A percentile compares a stretch with the other conserved stretches of the same genome.
These are phyloP conservation scores for Trametes maxima DNA, from an alignment of 768 basidiomycete genomes.

Conservation along the genomic window DNA sequence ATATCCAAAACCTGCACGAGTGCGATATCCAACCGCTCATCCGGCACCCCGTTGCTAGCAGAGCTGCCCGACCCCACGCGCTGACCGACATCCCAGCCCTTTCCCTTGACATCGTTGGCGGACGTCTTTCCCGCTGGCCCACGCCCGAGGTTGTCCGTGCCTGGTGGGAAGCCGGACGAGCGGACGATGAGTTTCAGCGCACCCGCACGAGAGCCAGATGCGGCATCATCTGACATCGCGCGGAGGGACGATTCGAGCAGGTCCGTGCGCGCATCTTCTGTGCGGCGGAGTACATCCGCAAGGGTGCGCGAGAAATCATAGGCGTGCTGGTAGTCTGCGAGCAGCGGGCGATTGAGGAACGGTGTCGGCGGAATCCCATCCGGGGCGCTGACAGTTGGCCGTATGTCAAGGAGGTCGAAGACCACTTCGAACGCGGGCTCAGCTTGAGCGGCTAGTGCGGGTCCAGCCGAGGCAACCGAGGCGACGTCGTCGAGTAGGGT, in stretches of 20 bases:
- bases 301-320: slow-evolving; percentile 62
- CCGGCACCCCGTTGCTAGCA: slow-evolving; percentile 11
- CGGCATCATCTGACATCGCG: slow-evolving; percentile 33
- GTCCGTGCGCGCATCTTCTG: slow-evolving; percentile 61
- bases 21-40: slow-evolving; percentile 55
- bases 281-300: slow-evolving; percentile 44
- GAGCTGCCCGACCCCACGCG: slow-evolving; percentile 1
- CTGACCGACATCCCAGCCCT: slow-evolving; percentile 35
- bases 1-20: slow-evolving; percentile 76
- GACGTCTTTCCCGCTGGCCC: slow-evolving; percentile 39
- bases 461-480: slow-evolving; percentile 37
- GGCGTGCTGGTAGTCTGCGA: slow-evolving; percentile 72
- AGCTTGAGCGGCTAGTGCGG: slow-evolving; percentile 46
- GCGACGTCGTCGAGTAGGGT: slow-evolving; percentile 53
- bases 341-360: slow-evolving; percentile 67
- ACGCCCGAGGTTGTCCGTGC: slow-evolving; percentile 42
- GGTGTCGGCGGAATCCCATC: slow-evolving; percentile 26
- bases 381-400: slow-evolving; percentile 28
- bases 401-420: slow-evolving; percentile 57
- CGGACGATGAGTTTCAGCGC: slow-evolving; percentile 65
- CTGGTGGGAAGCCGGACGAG: slow-evolving; percentile 53
- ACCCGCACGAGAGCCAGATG: slow-evolving; percentile 42
- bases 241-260: slow-evolving; percentile 55
- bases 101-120: slow-evolving; percentile 17
- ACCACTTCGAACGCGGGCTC: slow-evolving; percentile 61